Base-by-base conservation (phyloP, 371 early-diverging fungal genomes). In the Mucor circinelloides region DNA sequence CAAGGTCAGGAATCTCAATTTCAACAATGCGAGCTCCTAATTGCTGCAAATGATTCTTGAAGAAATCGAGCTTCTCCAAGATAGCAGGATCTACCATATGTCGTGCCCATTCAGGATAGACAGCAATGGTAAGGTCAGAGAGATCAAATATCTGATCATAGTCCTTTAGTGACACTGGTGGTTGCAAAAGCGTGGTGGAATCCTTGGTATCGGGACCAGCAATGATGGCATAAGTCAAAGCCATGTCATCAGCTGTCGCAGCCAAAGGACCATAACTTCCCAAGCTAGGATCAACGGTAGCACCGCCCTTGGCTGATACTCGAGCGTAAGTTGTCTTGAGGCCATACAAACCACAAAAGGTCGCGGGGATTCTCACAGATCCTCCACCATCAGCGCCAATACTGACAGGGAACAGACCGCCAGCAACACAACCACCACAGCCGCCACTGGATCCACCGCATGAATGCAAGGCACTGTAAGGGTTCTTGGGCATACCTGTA, bases 301-400 rank as follows among this genome's bases (percentile, higher is more conserved):
- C 83, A 38, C 79, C 80, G 31, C 90, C 90, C 13, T 60, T 42
- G 9, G 74, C 71, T n/a, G 91, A 84, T 13, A 91, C 67, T 23
- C 94, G 85, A 28, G 83, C 86, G 57, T 78, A 82, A 1, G 92
- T 90, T 0, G 92, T 87, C 64, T 93, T 93, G 56, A 93, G 68
- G 5, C 92, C 92, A 67, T 85, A 92, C 31, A 91, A 61, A 23
- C 92, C 92, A 78, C 89, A 89, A 64, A 87, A 89, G 0, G 91
- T 63, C 0, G 91, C 76, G 5, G 94, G 94, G 63, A 91, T 85
- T 25, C 50, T 56, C 12, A 50, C 21, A 3, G 89, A 89, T 25
- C 94, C 94, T 54, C 94, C 94, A 10, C 90, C 90, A 79, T 93
- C 94, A 21, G 85, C 75, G 8, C 94, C 94, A 58, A 93, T 82